phyloP scores from a whole-genome alignment of 805 yeast species.

The Lachancea dasiensis region DNA sequence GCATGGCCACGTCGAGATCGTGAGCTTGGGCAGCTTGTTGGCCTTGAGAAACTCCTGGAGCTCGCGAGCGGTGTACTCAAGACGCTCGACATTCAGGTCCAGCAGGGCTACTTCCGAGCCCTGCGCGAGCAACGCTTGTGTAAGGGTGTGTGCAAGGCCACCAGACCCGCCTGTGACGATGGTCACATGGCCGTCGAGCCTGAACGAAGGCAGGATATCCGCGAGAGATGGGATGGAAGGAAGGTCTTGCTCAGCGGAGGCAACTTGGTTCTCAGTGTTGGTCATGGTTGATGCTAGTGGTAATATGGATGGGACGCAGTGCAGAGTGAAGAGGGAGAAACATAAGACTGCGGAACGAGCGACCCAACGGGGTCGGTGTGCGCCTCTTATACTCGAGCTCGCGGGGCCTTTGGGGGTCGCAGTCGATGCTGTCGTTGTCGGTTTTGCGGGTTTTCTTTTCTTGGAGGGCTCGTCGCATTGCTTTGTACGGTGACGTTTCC shows the following conservation, averaged over 20 bases:
- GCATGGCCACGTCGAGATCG: constrained; percentile 61
- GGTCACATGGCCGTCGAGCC: constrained; percentile 66
- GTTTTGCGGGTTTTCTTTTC: too few relatives aligned
- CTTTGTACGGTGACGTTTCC: background rate
- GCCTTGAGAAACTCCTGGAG: constrained; percentile 43
- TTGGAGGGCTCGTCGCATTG: background rate
- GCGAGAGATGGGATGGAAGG: constrained; percentile 25
- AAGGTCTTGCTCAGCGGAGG: constrained; percentile 20
- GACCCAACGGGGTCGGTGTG: too few relatives aligned
- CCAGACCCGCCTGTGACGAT: constrained; percentile 80
- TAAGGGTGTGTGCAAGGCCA: constrained; percentile 59
- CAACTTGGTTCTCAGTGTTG: constrained; percentile 13
- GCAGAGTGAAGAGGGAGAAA: too few relatives aligned
- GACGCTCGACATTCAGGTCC: constrained; percentile 58
- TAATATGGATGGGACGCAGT: too few relatives aligned
- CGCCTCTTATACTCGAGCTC: background rate
- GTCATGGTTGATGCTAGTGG: too few relatives aligned
- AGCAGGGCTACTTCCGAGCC: constrained; percentile 73
- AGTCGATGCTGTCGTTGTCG: too few relatives aligned
- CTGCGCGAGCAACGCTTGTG: constrained; percentile 64
- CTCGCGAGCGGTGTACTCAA: constrained; percentile 49
- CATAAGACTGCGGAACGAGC: too few relatives aligned
- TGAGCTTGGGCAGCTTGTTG: constrained; percentile 27
- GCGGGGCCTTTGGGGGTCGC: background rate
- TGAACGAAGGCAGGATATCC: constrained; percentile 54